Evolutionary conservation across 2,329 filamentous ascomycete genomes (phyloP).

Genomic region (Anisogramma anomala): DNA sequence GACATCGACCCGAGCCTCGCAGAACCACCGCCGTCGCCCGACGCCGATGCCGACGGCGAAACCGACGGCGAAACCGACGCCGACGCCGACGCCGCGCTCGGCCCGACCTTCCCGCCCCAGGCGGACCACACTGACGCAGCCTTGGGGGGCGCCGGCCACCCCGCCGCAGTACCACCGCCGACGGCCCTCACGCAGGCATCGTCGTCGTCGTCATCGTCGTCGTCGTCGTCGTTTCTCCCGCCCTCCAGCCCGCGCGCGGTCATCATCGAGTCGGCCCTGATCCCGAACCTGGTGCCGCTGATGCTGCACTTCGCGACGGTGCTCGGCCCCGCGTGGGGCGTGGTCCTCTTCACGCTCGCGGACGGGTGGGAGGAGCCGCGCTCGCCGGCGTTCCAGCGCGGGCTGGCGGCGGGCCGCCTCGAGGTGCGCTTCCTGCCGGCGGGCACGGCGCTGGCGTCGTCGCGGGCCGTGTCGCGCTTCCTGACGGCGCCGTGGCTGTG

Average conservation of each 20-base stretch:
- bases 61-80: background rate
- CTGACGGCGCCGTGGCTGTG: constrained; percentile 23
- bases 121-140: too few species aligned
- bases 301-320: constrained; percentile 19
- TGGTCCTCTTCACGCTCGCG: constrained; percentile 28
- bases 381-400: constrained; percentile 24
- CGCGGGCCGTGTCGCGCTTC: constrained; percentile 23
- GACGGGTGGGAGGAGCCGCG: constrained; percentile 16
- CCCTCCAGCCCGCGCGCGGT: constrained; percentile 9
- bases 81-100: background rate
- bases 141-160: background rate
- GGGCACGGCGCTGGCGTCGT: constrained; percentile 20
- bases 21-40: background rate
- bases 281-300: constrained; percentile 19
- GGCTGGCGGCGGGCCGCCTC: constrained; percentile 21
- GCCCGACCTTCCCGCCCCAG: background rate
- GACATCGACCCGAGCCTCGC: background rate
- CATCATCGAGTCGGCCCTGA: constrained; percentile 15
- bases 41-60: background rate
- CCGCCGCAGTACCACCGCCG: too few species aligned
- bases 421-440: constrained; percentile 26
- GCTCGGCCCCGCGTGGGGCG: constrained; percentile 29
- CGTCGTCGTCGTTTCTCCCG: background rate
- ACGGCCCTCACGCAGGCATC: background rate
- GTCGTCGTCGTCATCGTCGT: background rate